phyloP scores from a whole-genome alignment of 2,329 filamentous ascomycete species.

The Calonectria honghensis region DNA sequence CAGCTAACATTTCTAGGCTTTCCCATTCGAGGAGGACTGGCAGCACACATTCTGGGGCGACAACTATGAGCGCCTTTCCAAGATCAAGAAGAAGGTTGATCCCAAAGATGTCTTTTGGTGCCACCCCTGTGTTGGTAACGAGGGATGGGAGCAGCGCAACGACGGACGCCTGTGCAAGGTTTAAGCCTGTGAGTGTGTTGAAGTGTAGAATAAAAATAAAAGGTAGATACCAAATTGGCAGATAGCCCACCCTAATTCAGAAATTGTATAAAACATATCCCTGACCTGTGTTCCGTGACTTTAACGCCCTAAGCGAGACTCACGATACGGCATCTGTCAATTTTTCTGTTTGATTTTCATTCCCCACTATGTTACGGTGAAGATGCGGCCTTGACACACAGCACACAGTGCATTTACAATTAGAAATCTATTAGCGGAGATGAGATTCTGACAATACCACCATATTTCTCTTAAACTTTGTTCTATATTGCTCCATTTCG shows the following conservation, averaged over 20 bases:
- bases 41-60: constrained; percentile 65
- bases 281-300: neutral
- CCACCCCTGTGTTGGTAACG: constrained; percentile 67
- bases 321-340: neutral
- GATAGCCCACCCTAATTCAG: neutral
- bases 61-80: constrained; percentile 66
- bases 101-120: constrained; percentile 70
- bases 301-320: neutral
- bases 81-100: constrained; percentile 68
- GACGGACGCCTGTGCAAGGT: constrained; percentile 55
- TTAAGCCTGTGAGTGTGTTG: neutral
- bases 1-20: constrained; percentile 53
- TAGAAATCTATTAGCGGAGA: neutral
- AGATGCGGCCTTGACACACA: neutral
- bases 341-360: neutral
- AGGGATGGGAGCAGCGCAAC: constrained; percentile 59
- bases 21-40: constrained; percentile 61
- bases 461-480: neutral
- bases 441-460: neutral
- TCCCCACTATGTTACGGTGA: neutral
- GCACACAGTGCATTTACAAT: neutral
- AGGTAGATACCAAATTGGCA: neutral
- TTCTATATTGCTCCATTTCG: neutral
- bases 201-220: neutral
- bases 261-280: neutral